These are phyloP conservation scores for Wakefieldia striispora DNA, from an alignment of 768 basidiomycete genomes.

Conservation along the genomic window DNA sequence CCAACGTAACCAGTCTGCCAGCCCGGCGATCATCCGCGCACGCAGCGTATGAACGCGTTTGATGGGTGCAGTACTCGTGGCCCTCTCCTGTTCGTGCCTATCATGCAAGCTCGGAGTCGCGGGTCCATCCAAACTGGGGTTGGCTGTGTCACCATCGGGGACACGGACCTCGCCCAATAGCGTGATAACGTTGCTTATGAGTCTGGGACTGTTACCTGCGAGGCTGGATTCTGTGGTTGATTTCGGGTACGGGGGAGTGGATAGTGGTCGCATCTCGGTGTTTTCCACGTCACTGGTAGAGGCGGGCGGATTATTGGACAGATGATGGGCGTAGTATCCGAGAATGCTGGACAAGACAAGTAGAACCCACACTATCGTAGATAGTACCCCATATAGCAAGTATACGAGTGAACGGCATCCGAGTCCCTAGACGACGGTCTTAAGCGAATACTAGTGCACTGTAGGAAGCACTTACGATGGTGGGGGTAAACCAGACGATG, in stretches of 20 bases:
- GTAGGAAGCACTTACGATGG: constrained; percentile 14
- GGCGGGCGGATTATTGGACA: background rate
- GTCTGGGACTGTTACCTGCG: background rate
- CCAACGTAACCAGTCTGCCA: too few relatives aligned
- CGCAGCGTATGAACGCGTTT: background rate
- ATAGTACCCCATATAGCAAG: constrained; percentile 27
- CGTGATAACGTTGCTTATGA: background rate
- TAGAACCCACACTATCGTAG: constrained; percentile 31
- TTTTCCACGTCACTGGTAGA: constrained; percentile 1
- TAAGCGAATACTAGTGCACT: too few relatives aligned
- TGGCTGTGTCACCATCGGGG: too few relatives aligned
- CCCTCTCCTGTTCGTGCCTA: too few relatives aligned
- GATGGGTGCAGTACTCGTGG: background rate
- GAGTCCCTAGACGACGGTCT: constrained; percentile 16
- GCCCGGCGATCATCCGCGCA: background rate
- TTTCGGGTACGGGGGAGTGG: too few relatives aligned
- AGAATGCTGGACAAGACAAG: constrained; percentile 31
- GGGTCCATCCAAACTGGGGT: too few relatives aligned
- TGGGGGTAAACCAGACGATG: constrained; percentile 31
- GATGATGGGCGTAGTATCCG: constrained; percentile 19
- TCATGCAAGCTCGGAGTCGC: too few relatives aligned
- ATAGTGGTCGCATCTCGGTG: background rate
- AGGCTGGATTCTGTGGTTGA: background rate
- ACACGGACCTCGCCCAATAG: background rate
- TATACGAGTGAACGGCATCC: constrained; percentile 37